Base-by-base conservation (phyloP, 2,329 filamentous ascomycete genomes). In the Xylariaceae sp. region DNA sequence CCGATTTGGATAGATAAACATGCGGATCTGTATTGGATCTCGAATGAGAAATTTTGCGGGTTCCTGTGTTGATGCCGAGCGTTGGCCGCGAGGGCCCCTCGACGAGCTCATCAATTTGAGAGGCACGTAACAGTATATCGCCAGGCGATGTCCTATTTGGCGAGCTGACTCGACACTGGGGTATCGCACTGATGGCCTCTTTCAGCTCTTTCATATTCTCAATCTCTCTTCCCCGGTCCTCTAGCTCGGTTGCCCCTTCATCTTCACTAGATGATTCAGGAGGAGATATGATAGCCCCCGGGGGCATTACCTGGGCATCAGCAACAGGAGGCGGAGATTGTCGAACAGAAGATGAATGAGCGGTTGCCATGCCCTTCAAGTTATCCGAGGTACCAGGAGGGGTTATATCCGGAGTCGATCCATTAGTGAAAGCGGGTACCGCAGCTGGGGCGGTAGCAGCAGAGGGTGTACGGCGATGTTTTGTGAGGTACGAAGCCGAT, bases 211-310 rank as follows among this genome's bases (percentile, higher is more conserved):
- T 76, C n/a, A 83, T 69, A 59, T 77, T 81, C 54, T 80, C 77
- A 9, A 80, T 72, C 44, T 76, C 73, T 42, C 80, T 75, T n/a
- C 75, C 78, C 4, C 78, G 74, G 5, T 55, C 51, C 16, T 60
- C 52, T 26, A 75, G 66, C 45, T 77, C 71, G 2, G 70, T 71
- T 20, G 64, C 74, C 63, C 84, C 86, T 66, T 95, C 91, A 63
- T 96, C 91, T 69, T 96, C 92, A 72, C 92, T 92, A 21, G 83
- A 81, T 27, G 92, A 96, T 66, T 97, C 93, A 8, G 93, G 93
- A 29, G 93, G 93, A 0, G 93, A 97, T 54, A 96, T 89, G 63
- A 96, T 84, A 59, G 91, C 92, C 57, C 91, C 91, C 58, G 85
- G 84, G 35, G 92, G 91, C 72, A 96, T 94, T 59, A 83, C 77